Base-by-base conservation (phyloP, 805 yeast genomes). In the Starmerella stellata region DNA sequence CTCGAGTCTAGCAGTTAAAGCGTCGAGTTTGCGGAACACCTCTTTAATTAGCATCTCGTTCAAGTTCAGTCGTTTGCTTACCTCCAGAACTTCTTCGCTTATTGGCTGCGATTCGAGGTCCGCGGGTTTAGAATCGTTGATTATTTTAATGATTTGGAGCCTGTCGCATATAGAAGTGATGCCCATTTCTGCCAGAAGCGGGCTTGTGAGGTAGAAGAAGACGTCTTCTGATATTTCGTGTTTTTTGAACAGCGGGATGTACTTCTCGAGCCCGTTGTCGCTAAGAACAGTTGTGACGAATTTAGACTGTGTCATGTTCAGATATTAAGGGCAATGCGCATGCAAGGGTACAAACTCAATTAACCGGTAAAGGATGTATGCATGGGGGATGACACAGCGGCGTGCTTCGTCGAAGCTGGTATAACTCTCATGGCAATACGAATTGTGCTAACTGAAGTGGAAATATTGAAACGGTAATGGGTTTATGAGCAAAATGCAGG, bases 161-260 rank as follows among this genome's bases (percentile, higher is more conserved):
- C 94, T 64, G 16, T 69, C 66, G 23, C 68, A 66, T 24, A 78
- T 53, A 25, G 63, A 60, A 4, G 44, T 40, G 1, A 78, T 65
- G 2, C 85, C 92, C 51, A 87, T 59, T 38, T 83, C 94, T 43
- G 65, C 62, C 33, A 85, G 68, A 52, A 82, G 90, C 7, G 68
- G 71, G 11, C 78, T 70, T 24, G 72, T 71, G 36, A 85, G 61
- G 44, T 71, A 74, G 2, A 80, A 73, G 37, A 87, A 59, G 3
- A 78, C 65, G 23, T 77, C 70, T 1, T 94, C 94, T 3, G 76
- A 72, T 37, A 80, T 70, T 47, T 74, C 74, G 56, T 80, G 70
- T 2, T 63, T 65, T 20, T 64, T 58, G 51, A 76, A 74, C 20
- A 13, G 13, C 19, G 37, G 32, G 3, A 49, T 27, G 38, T 56